Evolutionary conservation across 2,329 filamentous ascomycete genomes (phyloP).

Genomic region (Ramularia endophylla): DNA sequence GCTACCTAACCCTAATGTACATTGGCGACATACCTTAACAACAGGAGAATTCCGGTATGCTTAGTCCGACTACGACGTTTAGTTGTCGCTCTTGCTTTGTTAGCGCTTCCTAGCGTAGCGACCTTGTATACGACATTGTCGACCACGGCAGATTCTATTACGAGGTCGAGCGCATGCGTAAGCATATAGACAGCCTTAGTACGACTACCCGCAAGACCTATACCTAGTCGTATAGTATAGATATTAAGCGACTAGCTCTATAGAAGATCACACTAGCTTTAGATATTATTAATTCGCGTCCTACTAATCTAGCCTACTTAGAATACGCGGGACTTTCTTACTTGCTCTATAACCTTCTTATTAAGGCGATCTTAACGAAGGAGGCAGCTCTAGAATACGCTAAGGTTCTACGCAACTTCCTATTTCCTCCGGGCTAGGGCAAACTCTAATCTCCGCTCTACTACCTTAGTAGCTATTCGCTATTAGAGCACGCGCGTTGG

Average conservation of each 20-base stretch:
- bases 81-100: background rate
- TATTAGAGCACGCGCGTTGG: background rate
- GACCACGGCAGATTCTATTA: background rate
- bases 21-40: no score
- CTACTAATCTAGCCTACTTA: background rate
- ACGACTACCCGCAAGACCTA: no score
- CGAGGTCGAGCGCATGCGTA: background rate
- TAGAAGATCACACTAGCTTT: background rate
- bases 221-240: background rate
- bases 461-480: background rate
- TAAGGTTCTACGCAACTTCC: background rate
- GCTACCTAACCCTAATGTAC: background rate
- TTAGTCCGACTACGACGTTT: background rate
- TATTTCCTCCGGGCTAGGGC: background rate
- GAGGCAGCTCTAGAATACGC: background rate
- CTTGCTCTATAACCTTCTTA: background rate
- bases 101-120: background rate
- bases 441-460: background rate
- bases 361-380: background rate
- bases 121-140: background rate
- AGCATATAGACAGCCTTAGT: background rate
- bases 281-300: background rate
- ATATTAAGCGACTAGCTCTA: background rate
- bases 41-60: constrained; percentile 3
- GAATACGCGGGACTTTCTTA: background rate